Percentiles rank a stretch among this genome's conserved stretches.
Conservation (phyloP, 176 grass and related monocot genomes). For the Luzula sylvatica region DNA sequence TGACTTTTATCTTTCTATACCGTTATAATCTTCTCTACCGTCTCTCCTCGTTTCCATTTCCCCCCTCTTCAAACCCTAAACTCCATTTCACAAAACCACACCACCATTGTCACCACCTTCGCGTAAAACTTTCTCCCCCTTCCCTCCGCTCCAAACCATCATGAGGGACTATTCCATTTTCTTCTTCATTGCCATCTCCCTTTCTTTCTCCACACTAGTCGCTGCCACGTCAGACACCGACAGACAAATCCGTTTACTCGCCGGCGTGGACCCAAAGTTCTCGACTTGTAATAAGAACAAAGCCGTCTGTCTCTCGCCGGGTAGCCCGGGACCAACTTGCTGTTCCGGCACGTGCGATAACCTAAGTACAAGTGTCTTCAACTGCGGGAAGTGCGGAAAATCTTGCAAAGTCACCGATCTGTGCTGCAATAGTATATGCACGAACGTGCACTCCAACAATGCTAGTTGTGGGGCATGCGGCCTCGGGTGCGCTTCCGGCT, state of each 20-base stretch:
- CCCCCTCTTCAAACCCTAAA: not conserved
- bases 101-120: not conserved
- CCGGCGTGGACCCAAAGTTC: slow-evolving; percentile 12
- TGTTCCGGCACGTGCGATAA: slow-evolving; percentile 2
- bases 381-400: slow-evolving; percentile 7
- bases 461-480: slow-evolving; percentile 11
- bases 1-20: slow-evolving; percentile 7
- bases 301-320: not conserved
- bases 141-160: not conserved
- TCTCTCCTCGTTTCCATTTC: not conserved
- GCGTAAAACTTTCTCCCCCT: not conserved
- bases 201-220: not conserved
- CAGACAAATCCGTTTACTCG: slow-evolving; percentile 6
- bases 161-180: slow-evolving; percentile 7
- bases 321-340: slow-evolving; percentile 14
- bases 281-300: not conserved
- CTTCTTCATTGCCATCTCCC: not conserved
- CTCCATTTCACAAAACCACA: not conserved
- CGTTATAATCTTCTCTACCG: not conserved
- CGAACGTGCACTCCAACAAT: not conserved
- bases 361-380: not conserved
- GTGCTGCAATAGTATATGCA: slow-evolving; percentile 3
- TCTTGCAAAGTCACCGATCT: not conserved
- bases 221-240: not conserved
- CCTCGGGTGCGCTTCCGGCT: not conserved